phyloP scores from a whole-genome alignment of 2,329 filamentous ascomycete species.

The Coniochaeta ligniaria region DNA sequence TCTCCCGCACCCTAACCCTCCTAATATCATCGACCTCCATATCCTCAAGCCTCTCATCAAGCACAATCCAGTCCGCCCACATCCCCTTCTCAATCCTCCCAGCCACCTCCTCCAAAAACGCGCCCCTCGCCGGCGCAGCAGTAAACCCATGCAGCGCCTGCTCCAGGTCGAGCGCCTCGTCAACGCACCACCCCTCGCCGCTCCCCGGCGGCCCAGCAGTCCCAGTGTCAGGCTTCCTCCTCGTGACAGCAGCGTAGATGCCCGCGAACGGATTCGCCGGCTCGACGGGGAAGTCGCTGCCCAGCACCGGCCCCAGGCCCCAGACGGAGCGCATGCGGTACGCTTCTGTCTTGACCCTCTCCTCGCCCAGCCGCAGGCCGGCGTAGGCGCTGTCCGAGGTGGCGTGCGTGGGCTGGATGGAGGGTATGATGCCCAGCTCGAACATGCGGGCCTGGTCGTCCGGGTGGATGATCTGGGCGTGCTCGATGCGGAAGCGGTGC shows the following conservation, averaged over 20 bases:
- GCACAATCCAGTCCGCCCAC: slow-evolving; percentile 65
- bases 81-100: slow-evolving; percentile 53
- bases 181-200: slow-evolving; percentile 50
- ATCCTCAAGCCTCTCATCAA: slow-evolving; percentile 48
- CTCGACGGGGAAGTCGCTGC: slow-evolving; percentile 67
- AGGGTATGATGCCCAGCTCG: slow-evolving; percentile 55
- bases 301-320: slow-evolving; percentile 46
- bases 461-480: slow-evolving; percentile 63
- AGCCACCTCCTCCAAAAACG: slow-evolving; percentile 50
- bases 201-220: slow-evolving; percentile 35
- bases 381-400: slow-evolving; percentile 67
- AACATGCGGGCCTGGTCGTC: slow-evolving; percentile 54
- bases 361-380: slow-evolving; percentile 47
- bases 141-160: slow-evolving; percentile 59
- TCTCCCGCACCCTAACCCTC: slow-evolving; percentile 51
- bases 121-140: slow-evolving; percentile 48
- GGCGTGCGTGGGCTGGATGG: slow-evolving; percentile 65
- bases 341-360: slow-evolving; percentile 47
- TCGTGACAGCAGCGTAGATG: slow-evolving; percentile 60
- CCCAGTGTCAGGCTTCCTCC: slow-evolving; percentile 51
- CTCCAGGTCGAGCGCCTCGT: slow-evolving; percentile 50
- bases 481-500: slow-evolving; percentile 60
- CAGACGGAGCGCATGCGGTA: slow-evolving; percentile 61
- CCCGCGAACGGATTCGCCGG: slow-evolving; percentile 61
- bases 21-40: slow-evolving; percentile 45